Evolutionary conservation across 768 basidiomycete genomes (phyloP), one percentile per base, ranked within the genome.

Genomic region (Lactifluus rugatus): DNA sequence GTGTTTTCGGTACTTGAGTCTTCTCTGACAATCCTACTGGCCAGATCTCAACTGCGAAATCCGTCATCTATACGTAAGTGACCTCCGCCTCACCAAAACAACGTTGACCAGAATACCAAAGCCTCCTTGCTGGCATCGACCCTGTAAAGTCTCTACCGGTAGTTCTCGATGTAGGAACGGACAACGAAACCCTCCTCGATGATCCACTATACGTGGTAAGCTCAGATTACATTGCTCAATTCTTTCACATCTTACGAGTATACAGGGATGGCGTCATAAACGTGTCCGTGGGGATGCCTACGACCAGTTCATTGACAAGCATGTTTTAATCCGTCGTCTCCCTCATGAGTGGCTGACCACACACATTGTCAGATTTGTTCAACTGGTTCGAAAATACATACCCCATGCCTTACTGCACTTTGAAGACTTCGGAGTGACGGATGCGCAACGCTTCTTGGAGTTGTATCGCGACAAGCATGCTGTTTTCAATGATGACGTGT

Each of bases 401-500:
- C 85, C 86, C 0, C 72, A 78, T 56, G 73, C 77, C 66, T 75
- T 92, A 3, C 72, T 89, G 3, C 90, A 94, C 67, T 91, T 93
- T 55, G 90, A 93, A 67, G 89, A 93, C 65, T 91, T 91, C 60
- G 89, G 89, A 3, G 82, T 87, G 2, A 76, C 77, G 28, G 91
- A 92, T 61, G 89, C 90, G 0, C 80, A 86, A 58, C 71, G 80
- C 17, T 69, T 92, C 1, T 74, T 93, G 37, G 75, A 82, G 42
- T 71, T 74, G 39, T 90, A 87, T 69, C 74, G 76, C 9, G 75
- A 79, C 44, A 70, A 76, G n/a, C 85, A 87, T 62, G 73, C 84
- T 0, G 78, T 82, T 5, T 87, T 93, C 75, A 93, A 93, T 67
- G 91, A 93, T 61, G 90, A 93, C 67, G 86, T 92, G 85, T 85